Evolutionary conservation across 768 basidiomycete species (phyloP).

Genomic region (Pholiota molesta): DNA sequence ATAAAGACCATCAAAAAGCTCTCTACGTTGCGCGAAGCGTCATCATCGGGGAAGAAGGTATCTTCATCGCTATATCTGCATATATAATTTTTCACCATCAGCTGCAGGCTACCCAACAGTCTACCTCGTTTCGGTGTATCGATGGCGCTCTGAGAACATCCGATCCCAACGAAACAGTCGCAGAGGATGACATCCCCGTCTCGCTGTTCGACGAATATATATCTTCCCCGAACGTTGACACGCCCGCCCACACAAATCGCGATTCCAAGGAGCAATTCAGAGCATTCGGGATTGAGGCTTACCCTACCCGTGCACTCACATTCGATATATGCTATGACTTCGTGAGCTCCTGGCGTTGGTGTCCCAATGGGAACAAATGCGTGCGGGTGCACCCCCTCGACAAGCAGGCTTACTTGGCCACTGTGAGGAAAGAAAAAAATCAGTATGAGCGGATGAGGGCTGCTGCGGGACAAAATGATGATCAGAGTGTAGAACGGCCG

Average conservation of each 20-base stretch:
- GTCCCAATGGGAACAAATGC: slow-evolving; percentile 25
- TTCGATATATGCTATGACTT: slow-evolving; percentile 36
- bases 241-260: neutral
- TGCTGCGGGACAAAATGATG: neutral
- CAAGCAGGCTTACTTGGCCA: slow-evolving; percentile 14
- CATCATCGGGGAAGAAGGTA: slow-evolving; percentile 19
- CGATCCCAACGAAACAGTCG: neutral
- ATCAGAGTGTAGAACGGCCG: neutral
- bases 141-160: slow-evolving; percentile 17
- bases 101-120: neutral
- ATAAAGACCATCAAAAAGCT: slow-evolving; percentile 21
- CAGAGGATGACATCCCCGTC: neutral
- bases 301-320: slow-evolving; percentile 27
- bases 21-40: slow-evolving; percentile 15
- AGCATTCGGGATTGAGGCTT: slow-evolving; percentile 31
- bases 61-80: neutral
- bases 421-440: slow-evolving; percentile 12
- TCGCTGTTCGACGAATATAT: neutral
- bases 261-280: slow-evolving; percentile 16
- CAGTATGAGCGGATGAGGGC: slow-evolving; percentile 11
- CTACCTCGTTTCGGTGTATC: slow-evolving; percentile 16
- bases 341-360: slow-evolving; percentile 21
- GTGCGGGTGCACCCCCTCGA: slow-evolving; percentile 32
- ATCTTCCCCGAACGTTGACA: neutral
- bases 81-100: neutral